Conservation (phyloP, 352 stramenopile species). For the Stephanocyclus meneghinianus region DNA sequence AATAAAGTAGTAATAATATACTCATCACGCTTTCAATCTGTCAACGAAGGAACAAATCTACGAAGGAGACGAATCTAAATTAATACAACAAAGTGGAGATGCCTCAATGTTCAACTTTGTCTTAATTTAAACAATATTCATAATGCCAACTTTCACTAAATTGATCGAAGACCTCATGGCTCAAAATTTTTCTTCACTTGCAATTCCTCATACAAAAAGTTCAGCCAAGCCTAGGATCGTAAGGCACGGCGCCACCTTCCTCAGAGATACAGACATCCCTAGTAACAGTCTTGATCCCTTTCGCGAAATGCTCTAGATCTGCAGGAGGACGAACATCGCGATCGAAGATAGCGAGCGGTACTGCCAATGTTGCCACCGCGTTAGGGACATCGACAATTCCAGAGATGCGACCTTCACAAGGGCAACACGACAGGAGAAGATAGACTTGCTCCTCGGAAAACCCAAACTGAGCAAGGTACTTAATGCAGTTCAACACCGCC, state of each 20-base stretch:
- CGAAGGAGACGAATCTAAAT: too few species aligned
- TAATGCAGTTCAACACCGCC: conserved; percentile 69
- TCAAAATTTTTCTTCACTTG: neutral
- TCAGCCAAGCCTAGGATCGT: conserved; percentile 52
- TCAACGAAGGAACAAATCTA: too few species aligned
- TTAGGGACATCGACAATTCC: conserved; percentile 79
- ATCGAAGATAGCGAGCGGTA: conserved; percentile 75
- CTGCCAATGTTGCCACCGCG: conserved; percentile 59
- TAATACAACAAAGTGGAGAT: too few species aligned
- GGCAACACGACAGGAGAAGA: conserved; percentile 58
- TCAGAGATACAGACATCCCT: conserved; percentile 62
- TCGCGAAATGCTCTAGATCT: conserved; percentile 50
- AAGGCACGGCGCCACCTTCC: conserved; percentile 56
- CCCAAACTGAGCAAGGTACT: conserved; percentile 71
- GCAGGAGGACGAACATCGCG: conserved; percentile 62
- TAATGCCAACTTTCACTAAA: neutral
- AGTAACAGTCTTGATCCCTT: conserved; percentile 48
- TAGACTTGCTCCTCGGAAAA: conserved; percentile 75
- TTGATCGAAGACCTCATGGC: neutral
- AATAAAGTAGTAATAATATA: neutral
- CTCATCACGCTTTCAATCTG: neutral
- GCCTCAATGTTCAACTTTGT: too few species aligned
- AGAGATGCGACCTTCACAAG: conserved; percentile 67
- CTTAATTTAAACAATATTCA: neutral
- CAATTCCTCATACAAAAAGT: neutral